phyloP scores from a whole-genome alignment of 2,329 filamentous ascomycete genomes.

The Stagonosporopsis vannaccii region DNA sequence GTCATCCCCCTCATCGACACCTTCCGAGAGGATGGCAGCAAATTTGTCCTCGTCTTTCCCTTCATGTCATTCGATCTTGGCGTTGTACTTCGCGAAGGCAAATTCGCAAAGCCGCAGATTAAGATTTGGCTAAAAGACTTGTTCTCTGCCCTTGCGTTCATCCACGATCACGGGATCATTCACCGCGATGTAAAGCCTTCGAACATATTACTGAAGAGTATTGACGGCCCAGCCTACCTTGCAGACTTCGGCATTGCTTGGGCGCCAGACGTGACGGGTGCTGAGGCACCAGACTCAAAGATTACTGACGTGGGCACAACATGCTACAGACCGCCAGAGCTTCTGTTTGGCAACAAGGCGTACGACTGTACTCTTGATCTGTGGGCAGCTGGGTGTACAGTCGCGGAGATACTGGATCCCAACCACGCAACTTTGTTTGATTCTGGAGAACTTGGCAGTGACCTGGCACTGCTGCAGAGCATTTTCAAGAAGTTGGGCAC shows the following conservation, averaged over 20 bases:
- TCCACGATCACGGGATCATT: conserved; percentile 80
- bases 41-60: conserved; percentile 83
- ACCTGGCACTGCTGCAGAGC: conserved; percentile 87
- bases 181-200: conserved; percentile 95
- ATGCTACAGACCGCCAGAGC: conserved; percentile 87
- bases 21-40: conserved; percentile 73
- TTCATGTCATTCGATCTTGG: conserved; percentile 79
- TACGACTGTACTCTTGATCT: conserved; percentile 82
- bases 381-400: conserved; percentile 86
- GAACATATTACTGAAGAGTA: conserved; percentile 76
- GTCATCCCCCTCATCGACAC: conserved; percentile 75
- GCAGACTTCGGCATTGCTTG: conserved; percentile 94
- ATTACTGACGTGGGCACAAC: conserved; percentile 94
- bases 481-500: conserved; percentile 93
- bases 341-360: conserved; percentile 80
- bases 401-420: conserved; percentile 74
- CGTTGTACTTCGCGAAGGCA: conserved; percentile 65
- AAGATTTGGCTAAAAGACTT: conserved; percentile 68
- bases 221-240: conserved; percentile 75
- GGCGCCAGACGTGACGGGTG: conserved; percentile 65
- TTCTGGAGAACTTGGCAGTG: conserved; percentile 88
- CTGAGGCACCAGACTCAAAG: conserved; percentile 73
- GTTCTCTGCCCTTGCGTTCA: conserved; percentile 72
- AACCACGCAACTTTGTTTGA: conserved; percentile 75
- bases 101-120: conserved; percentile 50